Base-by-base conservation (phyloP, 805 yeast species). In the Torulaspora microellipsoides region DNA sequence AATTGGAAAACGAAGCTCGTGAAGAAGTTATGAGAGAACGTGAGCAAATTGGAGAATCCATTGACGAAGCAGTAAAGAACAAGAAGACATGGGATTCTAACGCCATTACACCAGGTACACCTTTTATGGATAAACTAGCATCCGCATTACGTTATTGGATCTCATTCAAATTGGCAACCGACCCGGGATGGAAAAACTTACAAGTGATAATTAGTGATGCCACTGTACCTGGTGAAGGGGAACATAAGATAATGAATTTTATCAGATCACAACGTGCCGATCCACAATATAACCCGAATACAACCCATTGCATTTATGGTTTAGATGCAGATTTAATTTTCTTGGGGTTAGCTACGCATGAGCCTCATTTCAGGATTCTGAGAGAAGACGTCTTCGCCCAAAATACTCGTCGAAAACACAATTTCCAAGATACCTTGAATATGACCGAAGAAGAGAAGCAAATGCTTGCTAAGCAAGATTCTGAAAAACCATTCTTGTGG, bases 141-240 rank as follows among this genome's bases (percentile, higher is more conserved):
- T 70, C 71, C 27, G 83, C 93, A 4, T 70, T 93, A 50, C 72
- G 93, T 48, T 93, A 88, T 64, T 93, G 97, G 95, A 87, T 86
- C 7, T 87, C 95, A 3, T 87, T 85, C 64, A 93, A 93, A 62
- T 70, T 93, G 30, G 75, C 88, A 30, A 76, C 76, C 8, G 99
- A 93, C 59, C 95, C 96, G 1, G 96, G 95, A 28, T 93, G 99
- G 99, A 81, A 81, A 35, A 75, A 83, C 46, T 68, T 91, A 37
- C 93, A 93, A 65, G 89, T 93, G 5, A 85, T 93, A 17, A 83
- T 93, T 36, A 84, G 95, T 58, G 99, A 91, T 62, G 95, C 96
- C 27, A 82, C 95, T 0, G 98, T 91, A 11, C 99, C 99, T 1
- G 99, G 99, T 49, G 99, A 93, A 73, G 99, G 99, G 62, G 99